Evolutionary conservation across 2,329 filamentous ascomycete species (phyloP).

Genomic region (Nannizziopsis barbatae): DNA sequence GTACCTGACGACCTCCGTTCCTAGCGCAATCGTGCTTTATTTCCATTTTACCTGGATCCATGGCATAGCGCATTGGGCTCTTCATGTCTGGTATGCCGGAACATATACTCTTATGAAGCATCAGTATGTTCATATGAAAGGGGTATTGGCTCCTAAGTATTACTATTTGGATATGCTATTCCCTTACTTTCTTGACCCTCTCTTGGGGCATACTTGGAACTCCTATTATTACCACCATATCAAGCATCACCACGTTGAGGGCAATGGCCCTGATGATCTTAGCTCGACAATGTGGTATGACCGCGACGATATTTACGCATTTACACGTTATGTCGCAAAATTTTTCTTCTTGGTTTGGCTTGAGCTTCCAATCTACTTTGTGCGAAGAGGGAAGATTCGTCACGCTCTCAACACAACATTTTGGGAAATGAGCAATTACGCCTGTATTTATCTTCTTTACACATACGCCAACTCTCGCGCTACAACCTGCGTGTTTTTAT

Average conservation of each 20-base stretch:
- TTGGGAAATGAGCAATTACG: conserved; percentile 52
- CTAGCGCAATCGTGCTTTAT: conserved; percentile 56
- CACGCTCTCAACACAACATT: conserved; percentile 46
- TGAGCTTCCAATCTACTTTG: conserved; percentile 64
- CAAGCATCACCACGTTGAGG: conserved; percentile 75
- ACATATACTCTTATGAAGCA: conserved; percentile 73
- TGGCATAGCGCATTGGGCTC: conserved; percentile 52
- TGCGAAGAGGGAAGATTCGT: conserved; percentile 47
- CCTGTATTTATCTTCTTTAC: conserved; percentile 40
- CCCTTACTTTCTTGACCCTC: conserved; percentile 61
- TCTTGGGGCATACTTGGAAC: conserved; percentile 79
- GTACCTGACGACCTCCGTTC: conserved; percentile 58
- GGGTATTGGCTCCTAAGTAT: conserved; percentile 49
- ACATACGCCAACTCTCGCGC: conserved; percentile 45
- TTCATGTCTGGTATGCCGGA: conserved; percentile 59
- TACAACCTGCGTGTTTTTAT: conserved; percentile 52
- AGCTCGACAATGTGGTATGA: conserved; percentile 68
- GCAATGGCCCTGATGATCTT: conserved; percentile 64
- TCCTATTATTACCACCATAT: conserved; percentile 78
- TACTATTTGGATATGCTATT: conserved; percentile 52
- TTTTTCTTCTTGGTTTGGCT: conserved; percentile 66
- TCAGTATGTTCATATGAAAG: conserved; percentile 70
- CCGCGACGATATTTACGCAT: conserved; percentile 54
- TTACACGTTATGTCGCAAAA: conserved; percentile 58
- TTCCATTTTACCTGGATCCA: conserved; percentile 57